Base-by-base conservation (phyloP, 768 basidiomycete species). In the Leccinum arenicola region DNA sequence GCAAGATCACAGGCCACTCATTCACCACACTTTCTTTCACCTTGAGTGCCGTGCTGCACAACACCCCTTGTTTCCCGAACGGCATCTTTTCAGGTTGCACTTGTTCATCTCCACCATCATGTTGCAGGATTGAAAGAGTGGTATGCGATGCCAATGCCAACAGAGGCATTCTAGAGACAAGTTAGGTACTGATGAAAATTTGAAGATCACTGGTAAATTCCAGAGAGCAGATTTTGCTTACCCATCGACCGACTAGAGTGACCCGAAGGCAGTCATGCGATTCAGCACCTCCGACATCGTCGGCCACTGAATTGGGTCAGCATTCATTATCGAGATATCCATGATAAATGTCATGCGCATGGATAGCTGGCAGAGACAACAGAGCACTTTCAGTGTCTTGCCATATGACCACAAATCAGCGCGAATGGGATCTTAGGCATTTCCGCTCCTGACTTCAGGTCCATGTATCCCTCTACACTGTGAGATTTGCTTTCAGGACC, bases 41-140 rank as follows among this genome's bases (percentile, higher is more conserved):
- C 70, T 94, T 94, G 70, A 87, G 83, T 0, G 88, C 84, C 3
- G 95, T 83, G 45, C 74, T 81, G 6, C 80, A 80, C 35, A 89
- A 73, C 6, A 89, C 64, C 3, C 80, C 80, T 3, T 91, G 76
- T 54, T 74, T 88, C 81, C 80, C 94, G 87, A 27, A 91, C 68
- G 57, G 82, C 81, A 14, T 83, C 77, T 21, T 73, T 62, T 31
- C 71, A 0, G 61, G 27, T 11, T 0, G 52, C 17, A 60, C 12
- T 0, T 7, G 35, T 14, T 45, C 58, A 3, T 77, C 76, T 1
- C 15, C 9, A 17, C 33, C 82, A 6, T 82, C 80, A 6, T 77
- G 76, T 7, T 75, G 76, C 27, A 91, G 75, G 5, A 85, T 75
- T 0, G 83, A 80, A 3, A 87, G 76, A 47, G 87, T 84, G 38